Conservation (phyloP, 441 rosid species). For the Lagerstroemia fauriei region DNA sequence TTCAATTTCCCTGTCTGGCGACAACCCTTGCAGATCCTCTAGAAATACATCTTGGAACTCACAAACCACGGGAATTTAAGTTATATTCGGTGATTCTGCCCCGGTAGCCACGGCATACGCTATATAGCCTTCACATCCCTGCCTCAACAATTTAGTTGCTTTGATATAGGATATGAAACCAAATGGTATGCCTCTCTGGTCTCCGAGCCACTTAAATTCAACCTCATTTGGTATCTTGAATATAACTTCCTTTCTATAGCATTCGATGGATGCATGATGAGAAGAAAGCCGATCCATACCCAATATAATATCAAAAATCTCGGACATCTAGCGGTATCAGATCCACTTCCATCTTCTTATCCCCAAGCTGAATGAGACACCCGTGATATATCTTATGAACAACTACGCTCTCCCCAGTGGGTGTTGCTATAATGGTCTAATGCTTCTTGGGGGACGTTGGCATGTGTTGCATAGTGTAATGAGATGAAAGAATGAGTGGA, state of each 20-base stretch:
- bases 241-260: background rate
- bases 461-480: no score
- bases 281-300: background rate
- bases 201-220: background rate
- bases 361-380: background rate
- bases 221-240: background rate
- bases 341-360: background rate
- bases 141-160: background rate
- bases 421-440: no score
- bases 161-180: background rate
- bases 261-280: background rate
- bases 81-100: background rate
- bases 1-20: background rate
- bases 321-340: background rate
- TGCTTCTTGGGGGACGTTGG: no score
- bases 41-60: background rate
- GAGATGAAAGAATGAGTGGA: no score
- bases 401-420: no score
- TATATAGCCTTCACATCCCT: background rate
- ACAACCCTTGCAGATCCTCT: background rate
- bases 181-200: no score
- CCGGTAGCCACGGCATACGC: background rate
- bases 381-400: background rate
- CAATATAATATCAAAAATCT: background rate
- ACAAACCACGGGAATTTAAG: background rate